A percentile compares a stretch with the other conserved stretches of the same genome.
phyloP scores from a whole-genome alignment of 83 land plant species.

The Larix sibirica region DNA sequence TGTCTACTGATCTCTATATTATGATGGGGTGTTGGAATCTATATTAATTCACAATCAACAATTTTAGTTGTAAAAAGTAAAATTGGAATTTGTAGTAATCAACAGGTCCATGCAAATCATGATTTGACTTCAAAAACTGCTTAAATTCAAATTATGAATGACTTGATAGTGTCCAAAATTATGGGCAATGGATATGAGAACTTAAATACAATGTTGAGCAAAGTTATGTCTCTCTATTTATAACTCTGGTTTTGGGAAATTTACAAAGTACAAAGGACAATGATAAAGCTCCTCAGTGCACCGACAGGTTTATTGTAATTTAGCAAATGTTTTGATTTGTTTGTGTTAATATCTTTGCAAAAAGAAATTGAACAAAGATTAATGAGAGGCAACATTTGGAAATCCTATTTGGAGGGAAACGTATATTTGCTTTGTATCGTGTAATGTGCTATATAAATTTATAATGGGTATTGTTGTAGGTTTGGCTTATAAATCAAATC shows the following conservation, averaged over 20 bases:
- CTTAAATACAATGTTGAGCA: not conserved
- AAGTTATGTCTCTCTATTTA: not conserved
- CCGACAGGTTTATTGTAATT: not conserved
- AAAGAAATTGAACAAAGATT: not conserved
- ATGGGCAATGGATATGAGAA: not conserved
- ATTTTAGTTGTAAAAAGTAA: not conserved
- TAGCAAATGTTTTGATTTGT: not conserved
- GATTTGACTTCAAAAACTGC: not conserved
- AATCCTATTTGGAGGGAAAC: not conserved
- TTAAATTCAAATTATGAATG: too few species aligned
- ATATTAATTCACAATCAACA: not conserved
- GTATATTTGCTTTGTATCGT: not conserved
- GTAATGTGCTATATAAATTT: not conserved
- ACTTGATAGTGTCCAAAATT: not conserved
- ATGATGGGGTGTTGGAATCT: not conserved
- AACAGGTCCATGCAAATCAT: not conserved
- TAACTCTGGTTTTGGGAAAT: not conserved
- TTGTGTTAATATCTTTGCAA: not conserved
- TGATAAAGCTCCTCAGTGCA: not conserved
- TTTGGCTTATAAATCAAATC: not conserved
- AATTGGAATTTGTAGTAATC: not conserved
- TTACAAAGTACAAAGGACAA: not conserved
- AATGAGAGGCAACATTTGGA: not conserved
- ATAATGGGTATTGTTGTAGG: not conserved
- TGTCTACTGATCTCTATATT: not conserved